Conservation (phyloP, 2,329 filamentous ascomycete genomes). For the Fusarium keratoplasticum region DNA sequence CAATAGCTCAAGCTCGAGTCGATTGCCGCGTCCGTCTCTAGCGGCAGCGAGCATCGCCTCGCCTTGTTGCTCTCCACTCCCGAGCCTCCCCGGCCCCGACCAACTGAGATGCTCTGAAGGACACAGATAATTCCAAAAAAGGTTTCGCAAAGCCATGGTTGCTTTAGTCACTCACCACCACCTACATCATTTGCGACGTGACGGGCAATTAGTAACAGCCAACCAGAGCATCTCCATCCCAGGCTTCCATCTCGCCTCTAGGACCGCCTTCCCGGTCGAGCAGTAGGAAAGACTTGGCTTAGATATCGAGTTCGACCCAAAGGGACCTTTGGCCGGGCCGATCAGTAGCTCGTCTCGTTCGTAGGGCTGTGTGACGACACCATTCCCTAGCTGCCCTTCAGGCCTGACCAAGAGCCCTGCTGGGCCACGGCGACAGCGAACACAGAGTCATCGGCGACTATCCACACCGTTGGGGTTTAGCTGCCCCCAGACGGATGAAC, state of each 20-base stretch:
- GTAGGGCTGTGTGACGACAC: conserved; percentile 49
- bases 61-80: conserved; percentile 21
- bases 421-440: background rate
- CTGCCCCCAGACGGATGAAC: background rate
- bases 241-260: conserved; percentile 34
- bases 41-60: conserved; percentile 25
- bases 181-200: conserved; percentile 5
- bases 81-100: background rate
- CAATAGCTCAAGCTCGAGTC: conserved; percentile 16
- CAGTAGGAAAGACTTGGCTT: background rate
- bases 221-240: conserved; percentile 29
- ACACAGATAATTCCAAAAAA: conserved; percentile 8
- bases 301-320: background rate
- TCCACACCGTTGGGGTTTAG: conserved; percentile 25
- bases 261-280: conserved; percentile 33
- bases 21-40: conserved; percentile 24
- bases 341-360: conserved; percentile 34
- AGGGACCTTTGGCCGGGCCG: conserved; percentile 38
- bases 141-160: conserved; percentile 5
- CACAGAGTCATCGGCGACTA: conserved; percentile 18
- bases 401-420: background rate
- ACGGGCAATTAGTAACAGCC: conserved; percentile 26
- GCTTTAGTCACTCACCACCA: conserved; percentile 7
- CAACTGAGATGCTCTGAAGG: background rate
- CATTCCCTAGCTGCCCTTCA: conserved; percentile 14